A percentile compares a stretch with the other conserved stretches of the same genome.
phyloP scores from a whole-genome alignment of 192 early-diverging fungal genomes.

The Backusella liffmaniae region DNA sequence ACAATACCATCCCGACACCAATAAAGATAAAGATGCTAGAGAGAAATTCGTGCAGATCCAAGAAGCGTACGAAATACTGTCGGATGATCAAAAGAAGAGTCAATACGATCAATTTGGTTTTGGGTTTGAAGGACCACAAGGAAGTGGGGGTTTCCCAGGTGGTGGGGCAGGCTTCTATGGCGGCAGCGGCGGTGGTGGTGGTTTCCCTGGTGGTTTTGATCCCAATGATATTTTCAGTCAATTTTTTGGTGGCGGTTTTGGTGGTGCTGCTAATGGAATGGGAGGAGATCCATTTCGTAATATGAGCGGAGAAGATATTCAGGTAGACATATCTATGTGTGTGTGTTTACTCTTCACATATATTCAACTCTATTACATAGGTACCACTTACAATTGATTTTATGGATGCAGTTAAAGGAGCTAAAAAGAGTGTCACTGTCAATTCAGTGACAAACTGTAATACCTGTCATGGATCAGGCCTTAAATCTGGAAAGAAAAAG shows the following conservation, averaged over 20 bases:
- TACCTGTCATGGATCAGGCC: slow-evolving; percentile 78
- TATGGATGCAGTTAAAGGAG: slow-evolving; percentile 89
- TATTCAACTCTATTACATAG: background rate
- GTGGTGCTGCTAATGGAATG: slow-evolving; percentile 22
- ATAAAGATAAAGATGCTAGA: slow-evolving; percentile 86
- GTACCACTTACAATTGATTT: slow-evolving; percentile 69
- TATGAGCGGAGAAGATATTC: slow-evolving; percentile 61
- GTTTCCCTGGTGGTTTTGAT: slow-evolving; percentile 60
- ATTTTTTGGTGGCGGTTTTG: slow-evolving; percentile 37
- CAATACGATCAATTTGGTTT: slow-evolving; percentile 93
- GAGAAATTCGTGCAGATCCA: slow-evolving; percentile 98
- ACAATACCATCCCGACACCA: slow-evolving; percentile 97
- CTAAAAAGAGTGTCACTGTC: slow-evolving; percentile 64
- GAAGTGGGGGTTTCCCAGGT: slow-evolving; percentile 38
- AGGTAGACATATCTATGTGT: slow-evolving; percentile 25
- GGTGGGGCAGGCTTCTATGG: slow-evolving; percentile 45
- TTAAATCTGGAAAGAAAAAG: slow-evolving; percentile 73
- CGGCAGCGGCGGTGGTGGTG: background rate
- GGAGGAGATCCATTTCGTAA: slow-evolving; percentile 21
- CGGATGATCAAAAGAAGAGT: slow-evolving; percentile 87
- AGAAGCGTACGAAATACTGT: slow-evolving; percentile 93
- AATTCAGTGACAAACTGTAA: slow-evolving; percentile 69
- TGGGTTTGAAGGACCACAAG: slow-evolving; percentile 19
- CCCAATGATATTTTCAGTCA: slow-evolving; percentile 36
- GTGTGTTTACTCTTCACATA: background rate